Evolutionary conservation across 2,329 filamentous ascomycete genomes (phyloP).

Genomic region (Hortaea sp.): DNA sequence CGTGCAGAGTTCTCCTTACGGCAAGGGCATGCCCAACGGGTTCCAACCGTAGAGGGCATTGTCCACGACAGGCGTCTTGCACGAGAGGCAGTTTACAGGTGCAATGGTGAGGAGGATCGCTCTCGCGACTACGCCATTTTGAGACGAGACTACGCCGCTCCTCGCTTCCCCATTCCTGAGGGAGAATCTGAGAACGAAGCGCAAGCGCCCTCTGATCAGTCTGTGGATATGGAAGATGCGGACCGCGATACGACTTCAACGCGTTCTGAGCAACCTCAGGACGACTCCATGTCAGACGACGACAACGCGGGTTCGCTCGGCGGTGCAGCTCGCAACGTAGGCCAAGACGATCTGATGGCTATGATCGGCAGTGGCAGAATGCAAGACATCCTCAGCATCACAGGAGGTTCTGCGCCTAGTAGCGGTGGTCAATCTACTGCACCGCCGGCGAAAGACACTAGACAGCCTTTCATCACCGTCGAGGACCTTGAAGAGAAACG

Average conservation of each 20-base stretch:
- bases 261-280: conserved; percentile 1
- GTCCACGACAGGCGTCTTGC: conserved; percentile 53
- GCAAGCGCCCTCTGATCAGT: conserved; percentile 2
- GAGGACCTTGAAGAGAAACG: conserved; percentile 74
- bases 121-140: conserved; percentile 66
- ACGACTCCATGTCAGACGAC: conserved; percentile 15
- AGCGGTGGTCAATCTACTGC: neutral
- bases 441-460: conserved; percentile 17
- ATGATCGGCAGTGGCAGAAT: conserved; percentile 9
- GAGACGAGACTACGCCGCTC: conserved; percentile 13
- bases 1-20: conserved; percentile 44
- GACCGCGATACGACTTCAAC: neutral
- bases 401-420: conserved; percentile 1
- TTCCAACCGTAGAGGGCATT: conserved; percentile 36
- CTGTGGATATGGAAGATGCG: conserved; percentile 10
- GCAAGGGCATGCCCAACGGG: conserved; percentile 29
- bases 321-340: conserved; percentile 13
- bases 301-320: conserved; percentile 12
- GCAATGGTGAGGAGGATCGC: conserved; percentile 52
- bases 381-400: conserved; percentile 4
- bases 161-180: conserved; percentile 21
- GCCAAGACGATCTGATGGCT: conserved; percentile 13
- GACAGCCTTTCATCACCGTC: conserved; percentile 45
- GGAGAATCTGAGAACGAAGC: neutral
- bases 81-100: conserved; percentile 72